Conservation (phyloP, 345 rosid genomes). For the Chamaenerion angustifolium region DNA sequence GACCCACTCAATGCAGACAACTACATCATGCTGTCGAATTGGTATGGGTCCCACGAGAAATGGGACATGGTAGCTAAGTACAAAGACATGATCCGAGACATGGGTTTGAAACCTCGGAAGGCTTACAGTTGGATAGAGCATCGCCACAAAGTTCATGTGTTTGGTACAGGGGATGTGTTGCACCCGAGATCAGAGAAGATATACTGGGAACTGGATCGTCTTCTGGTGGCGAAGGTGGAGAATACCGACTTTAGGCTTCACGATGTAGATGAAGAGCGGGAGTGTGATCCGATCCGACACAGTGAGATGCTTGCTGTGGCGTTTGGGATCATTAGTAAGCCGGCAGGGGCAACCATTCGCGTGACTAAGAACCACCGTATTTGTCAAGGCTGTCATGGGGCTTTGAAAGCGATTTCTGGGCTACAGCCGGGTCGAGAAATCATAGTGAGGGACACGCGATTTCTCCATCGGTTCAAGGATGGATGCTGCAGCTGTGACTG, state of each 20-base stretch:
- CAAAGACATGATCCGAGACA: constrained; percentile 19
- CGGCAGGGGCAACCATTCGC: constrained; percentile 17
- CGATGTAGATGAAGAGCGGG: constrained; percentile 37
- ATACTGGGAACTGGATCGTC: constrained; percentile 21
- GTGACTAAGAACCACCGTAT: constrained; percentile 26
- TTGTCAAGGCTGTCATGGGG: constrained; percentile 29
- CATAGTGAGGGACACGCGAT: constrained; percentile 24
- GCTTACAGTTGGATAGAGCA: constrained; percentile 47
- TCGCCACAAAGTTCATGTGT: constrained; percentile 35
- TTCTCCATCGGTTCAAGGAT: constrained; percentile 32
- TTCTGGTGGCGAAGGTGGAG: constrained; percentile 21
- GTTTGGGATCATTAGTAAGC: constrained; percentile 35
- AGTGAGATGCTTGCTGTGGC: constrained; percentile 46
- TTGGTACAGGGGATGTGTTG: constrained; percentile 39
- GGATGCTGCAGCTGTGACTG: constrained; percentile 31
- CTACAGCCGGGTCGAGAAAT: constrained; percentile 21
- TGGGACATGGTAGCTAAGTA: constrained; percentile 24
- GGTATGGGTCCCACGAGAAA: constrained; percentile 19
- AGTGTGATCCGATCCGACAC: constrained; percentile 26
- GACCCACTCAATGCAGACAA: constrained; percentile 40
- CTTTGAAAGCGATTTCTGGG: constrained; percentile 22
- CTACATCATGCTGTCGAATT: constrained; percentile 30
- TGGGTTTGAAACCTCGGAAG: constrained; percentile 33
- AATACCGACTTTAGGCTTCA: constrained; percentile 11
- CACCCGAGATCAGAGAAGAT: constrained; percentile 39